These are phyloP conservation scores for Viola odorata DNA, from an alignment of 345 rosid species.

Conservation along the genomic window DNA sequence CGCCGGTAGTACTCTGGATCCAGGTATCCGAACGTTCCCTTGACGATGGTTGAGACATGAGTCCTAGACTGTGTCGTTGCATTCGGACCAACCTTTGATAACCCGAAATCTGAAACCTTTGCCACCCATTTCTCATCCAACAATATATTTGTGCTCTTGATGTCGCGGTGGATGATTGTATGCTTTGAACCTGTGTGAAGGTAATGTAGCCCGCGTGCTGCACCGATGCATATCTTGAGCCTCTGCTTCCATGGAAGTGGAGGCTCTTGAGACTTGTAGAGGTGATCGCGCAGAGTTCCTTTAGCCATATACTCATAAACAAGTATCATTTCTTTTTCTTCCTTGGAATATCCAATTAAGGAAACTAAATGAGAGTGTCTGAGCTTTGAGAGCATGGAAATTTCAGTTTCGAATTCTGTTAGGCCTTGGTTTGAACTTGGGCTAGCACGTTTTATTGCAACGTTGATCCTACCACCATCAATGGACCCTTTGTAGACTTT, in stretches of 20 bases:
- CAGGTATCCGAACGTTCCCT: constrained; percentile 13
- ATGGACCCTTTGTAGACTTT: constrained; percentile 29
- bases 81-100: constrained; percentile 8
- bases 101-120: constrained; percentile 9
- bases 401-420: constrained; percentile 8
- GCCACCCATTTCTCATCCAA: constrained; percentile 5
- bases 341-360: constrained; percentile 6
- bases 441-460: constrained; percentile 18
- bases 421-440: constrained; percentile 11
- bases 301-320: constrained; percentile 13
- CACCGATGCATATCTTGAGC: constrained; percentile 10
- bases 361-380: constrained; percentile 9
- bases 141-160: constrained; percentile 10
- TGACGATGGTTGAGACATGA: constrained; percentile 10
- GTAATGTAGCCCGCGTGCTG: constrained; percentile 10
- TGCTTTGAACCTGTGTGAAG: constrained; percentile 7
- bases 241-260: constrained; percentile 9
- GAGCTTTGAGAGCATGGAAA: constrained; percentile 8
- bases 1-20: constrained; percentile 14
- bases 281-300: constrained; percentile 10
- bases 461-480: constrained; percentile 12
- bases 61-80: neutral
- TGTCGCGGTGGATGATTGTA: constrained; percentile 11
- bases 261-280: constrained; percentile 2
- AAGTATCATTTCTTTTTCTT: constrained; percentile 6